Percentiles rank a stretch among this genome's conserved stretches.
phyloP scores from a whole-genome alignment of 352 stramenopile genomes.

The Pseudoperonospora humuli region DNA sequence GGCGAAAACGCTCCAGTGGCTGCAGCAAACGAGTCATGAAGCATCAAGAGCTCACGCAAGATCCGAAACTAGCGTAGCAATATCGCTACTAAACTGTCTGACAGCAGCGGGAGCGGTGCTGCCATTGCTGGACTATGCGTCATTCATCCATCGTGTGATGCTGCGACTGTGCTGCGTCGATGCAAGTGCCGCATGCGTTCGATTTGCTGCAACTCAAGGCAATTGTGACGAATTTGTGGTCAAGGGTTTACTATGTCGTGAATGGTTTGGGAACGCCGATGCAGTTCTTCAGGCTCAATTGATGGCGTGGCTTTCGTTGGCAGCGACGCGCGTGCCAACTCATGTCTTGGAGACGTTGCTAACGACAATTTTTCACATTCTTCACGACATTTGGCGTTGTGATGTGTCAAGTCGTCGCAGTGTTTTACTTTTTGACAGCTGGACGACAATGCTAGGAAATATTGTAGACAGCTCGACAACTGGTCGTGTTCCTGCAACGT shows the following conservation, averaged over 20 bases:
- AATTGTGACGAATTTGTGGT: slow-evolving; percentile 29
- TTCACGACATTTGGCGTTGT: slow-evolving; percentile 19
- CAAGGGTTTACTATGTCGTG: slow-evolving; percentile 13
- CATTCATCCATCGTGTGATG: slow-evolving; percentile 23
- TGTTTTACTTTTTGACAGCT: slow-evolving; percentile 22
- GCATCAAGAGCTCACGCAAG: neutral
- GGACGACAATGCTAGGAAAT: slow-evolving; percentile 18
- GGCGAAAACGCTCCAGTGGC: no score
- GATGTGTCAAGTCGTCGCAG: slow-evolving; percentile 6
- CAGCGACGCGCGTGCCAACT: slow-evolving; percentile 18
- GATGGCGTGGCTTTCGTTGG: slow-evolving; percentile 11
- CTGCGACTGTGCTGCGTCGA: slow-evolving; percentile 21
- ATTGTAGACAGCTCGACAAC: slow-evolving; percentile 6
- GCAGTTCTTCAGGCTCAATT: slow-evolving; percentile 16
- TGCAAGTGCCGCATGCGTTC: slow-evolving; percentile 19
- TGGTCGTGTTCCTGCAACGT: slow-evolving; percentile 8
- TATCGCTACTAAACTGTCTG: slow-evolving; percentile 25
- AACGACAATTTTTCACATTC: slow-evolving; percentile 9
- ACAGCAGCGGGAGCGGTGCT: slow-evolving; percentile 15
- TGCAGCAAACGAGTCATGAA: no score
- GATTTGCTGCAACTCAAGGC: slow-evolving; percentile 29
- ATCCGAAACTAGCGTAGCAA: slow-evolving; percentile 4
- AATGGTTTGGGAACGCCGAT: slow-evolving; percentile 16
- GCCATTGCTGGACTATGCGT: slow-evolving; percentile 26
- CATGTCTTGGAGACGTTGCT: slow-evolving; percentile 13